Conservation (phyloP, 169 alveolate species). For the Neospora caninum region DNA sequence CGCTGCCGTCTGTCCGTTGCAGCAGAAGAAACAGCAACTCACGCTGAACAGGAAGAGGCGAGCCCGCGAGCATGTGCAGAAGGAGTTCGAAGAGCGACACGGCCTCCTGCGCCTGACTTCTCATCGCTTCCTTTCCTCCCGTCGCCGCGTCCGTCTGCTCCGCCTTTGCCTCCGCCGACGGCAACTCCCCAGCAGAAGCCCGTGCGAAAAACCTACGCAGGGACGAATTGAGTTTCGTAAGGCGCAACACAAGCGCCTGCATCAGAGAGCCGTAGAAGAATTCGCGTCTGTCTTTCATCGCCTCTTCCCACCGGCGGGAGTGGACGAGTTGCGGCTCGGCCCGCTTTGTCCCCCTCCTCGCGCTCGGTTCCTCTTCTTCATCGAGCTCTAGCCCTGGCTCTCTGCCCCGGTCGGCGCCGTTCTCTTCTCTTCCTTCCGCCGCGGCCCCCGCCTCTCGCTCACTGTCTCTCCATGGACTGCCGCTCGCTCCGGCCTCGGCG, state of each 20-base stretch:
- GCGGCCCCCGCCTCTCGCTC: background rate
- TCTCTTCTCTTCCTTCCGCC: background rate
- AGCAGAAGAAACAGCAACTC: background rate
- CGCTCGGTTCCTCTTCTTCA: background rate
- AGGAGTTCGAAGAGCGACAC: background rate
- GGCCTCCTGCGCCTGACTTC: background rate
- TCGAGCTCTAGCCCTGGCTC: background rate
- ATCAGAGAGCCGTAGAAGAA: background rate
- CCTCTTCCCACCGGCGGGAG: background rate
- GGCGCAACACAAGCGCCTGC: conserved; percentile 7
- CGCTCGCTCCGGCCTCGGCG: background rate
- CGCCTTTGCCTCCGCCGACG: background rate
- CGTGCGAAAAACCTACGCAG: background rate
- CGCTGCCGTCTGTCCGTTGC: background rate
- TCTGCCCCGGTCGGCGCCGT: background rate
- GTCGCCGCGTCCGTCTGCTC: background rate
- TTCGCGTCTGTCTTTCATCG: background rate
- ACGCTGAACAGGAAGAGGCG: background rate
- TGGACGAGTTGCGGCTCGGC: background rate
- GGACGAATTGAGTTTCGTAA: background rate
- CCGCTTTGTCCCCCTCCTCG: background rate
- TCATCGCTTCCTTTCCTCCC: background rate
- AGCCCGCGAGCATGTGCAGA: conserved; percentile 29
- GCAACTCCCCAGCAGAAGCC: background rate
- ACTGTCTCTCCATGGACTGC: background rate